Evolutionary conservation across 768 basidiomycete species (phyloP), one percentile per base, ranked within the genome.

Genomic region (Grammothele lineata): DNA sequence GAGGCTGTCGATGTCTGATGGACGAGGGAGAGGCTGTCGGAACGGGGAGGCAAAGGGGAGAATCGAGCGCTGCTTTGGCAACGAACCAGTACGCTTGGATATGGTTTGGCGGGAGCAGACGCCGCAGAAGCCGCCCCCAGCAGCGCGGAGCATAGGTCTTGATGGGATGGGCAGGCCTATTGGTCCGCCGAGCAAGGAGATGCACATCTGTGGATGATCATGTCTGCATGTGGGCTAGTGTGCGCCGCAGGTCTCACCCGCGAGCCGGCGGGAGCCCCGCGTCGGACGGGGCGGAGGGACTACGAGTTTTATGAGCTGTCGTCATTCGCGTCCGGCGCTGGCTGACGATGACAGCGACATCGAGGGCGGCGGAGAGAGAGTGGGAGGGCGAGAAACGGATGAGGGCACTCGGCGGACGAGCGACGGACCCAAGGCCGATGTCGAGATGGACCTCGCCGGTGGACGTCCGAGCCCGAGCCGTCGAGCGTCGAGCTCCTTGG

Each of bases 181-280:
- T 52, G 50, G 22, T 52, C 50, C 50, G 50, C 32, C 33, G 45
- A 52, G 41, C 45, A 52, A 43, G 50, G 50, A 52, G 40, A 43
- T 40, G 40, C 26, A 27, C 40, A 48, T 23, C 11, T 23, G 46
- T 17, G 39, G 50, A 33, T 36, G 50, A 45, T 46, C 39, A 22
- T 38, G 30, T 25, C 37, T 25, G 19, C 42, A 40, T 18, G 37
- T 24, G 26, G 26, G 25, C 43, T 50, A 36, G 39, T n/a, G n/a
- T n/a, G n/a, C 43, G 33, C 43, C 21, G 37, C 30, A 18, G 5
- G 33, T 18, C 23, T n/a, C 37, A 7, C 14, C 27, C 27, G 27
- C 14, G 8, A 14, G 27, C 14, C 14, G 8, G 27, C 27, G 27
- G 27, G 27, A 30, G 27, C 27, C 27, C 27, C 27, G 14, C 27